These are phyloP conservation scores for Apiotrichum mycotoxinovorans DNA, from an alignment of 1,284 basidiomycete genomes.

Conservation along the genomic window DNA sequence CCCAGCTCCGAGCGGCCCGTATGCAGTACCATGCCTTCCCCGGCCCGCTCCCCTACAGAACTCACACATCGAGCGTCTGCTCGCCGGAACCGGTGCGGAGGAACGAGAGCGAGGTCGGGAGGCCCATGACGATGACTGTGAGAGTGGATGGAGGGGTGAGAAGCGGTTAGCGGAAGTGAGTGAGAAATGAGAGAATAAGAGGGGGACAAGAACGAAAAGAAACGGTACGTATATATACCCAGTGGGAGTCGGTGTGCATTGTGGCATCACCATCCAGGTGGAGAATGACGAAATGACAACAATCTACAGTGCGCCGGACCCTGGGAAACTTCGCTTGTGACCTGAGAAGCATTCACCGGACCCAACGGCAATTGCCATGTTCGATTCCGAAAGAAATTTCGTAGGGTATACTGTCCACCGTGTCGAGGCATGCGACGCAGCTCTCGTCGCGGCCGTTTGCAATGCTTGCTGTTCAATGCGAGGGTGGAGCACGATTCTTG, in stretches of 20 bases:
- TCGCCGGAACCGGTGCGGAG: slow-evolving; percentile 67
- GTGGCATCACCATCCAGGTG: not conserved
- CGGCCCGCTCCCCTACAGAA: not conserved
- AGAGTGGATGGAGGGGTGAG: no score
- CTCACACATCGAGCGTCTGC: slow-evolving; percentile 73
- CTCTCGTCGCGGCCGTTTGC: no score
- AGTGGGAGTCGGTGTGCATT: not conserved
- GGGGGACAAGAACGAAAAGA: not conserved
- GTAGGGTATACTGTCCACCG: no score
- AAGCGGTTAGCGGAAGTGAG: not conserved
- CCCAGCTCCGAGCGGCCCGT: no score
- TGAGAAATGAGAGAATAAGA: not conserved
- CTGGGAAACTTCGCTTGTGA: not conserved
- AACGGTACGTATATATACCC: not conserved
- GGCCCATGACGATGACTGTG: slow-evolving; percentile 59
- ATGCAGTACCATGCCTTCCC: no score
- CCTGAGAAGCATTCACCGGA: not conserved
- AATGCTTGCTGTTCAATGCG: no score
- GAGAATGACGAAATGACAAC: not conserved
- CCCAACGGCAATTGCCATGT: not conserved
- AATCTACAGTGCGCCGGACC: not conserved
- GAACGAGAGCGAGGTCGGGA: slow-evolving; percentile 71
- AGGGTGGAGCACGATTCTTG: no score
- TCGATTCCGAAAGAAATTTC: not conserved
- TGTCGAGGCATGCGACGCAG: no score